Conservation (phyloP, 352 stramenopile genomes). For the Phytophthora cactorum region DNA sequence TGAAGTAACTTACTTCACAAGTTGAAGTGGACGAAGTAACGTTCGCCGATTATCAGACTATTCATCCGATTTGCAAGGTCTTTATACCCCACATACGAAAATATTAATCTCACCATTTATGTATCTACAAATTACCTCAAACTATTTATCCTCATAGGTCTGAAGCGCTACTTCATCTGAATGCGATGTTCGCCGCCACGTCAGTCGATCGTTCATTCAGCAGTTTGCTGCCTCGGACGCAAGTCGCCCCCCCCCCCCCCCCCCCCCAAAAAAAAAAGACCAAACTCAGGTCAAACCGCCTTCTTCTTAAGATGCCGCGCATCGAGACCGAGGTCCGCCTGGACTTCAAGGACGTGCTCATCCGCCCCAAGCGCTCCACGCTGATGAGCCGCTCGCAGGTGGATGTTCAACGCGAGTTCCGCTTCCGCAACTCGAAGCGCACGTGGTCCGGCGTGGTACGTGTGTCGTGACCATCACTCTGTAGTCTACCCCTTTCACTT, state of each 20-base stretch:
- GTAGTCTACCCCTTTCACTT: background rate
- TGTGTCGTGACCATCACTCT: constrained; percentile 9
- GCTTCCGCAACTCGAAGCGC: constrained; percentile 80
- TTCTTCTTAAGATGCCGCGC: constrained; percentile 65
- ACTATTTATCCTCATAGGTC: background rate
- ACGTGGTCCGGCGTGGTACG: constrained; percentile 75
- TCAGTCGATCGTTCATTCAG: constrained; percentile 34
- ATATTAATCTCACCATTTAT: background rate
- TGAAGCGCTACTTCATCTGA: constrained; percentile 11
- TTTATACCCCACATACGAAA: background rate
- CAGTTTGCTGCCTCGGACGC: constrained; percentile 41
- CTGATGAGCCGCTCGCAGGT: constrained; percentile 91
- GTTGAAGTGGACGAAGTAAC: constrained; percentile 15
- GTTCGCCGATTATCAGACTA: background rate
- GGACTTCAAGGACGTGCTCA: constrained; percentile 95
- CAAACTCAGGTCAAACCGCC: background rate
- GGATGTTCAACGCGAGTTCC: constrained; percentile 69
- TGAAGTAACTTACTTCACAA: background rate
- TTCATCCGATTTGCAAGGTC: constrained; percentile 4
- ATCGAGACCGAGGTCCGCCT: constrained; percentile 92
- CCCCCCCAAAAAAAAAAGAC: constrained; percentile 4
- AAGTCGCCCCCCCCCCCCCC: constrained; percentile 22
- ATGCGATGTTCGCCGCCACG: constrained; percentile 22
- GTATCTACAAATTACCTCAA: background rate
- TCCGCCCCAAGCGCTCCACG: constrained; percentile 93